phyloP scores from a whole-genome alignment of 345 rosid genomes.

The Lepidium africanum region DNA sequence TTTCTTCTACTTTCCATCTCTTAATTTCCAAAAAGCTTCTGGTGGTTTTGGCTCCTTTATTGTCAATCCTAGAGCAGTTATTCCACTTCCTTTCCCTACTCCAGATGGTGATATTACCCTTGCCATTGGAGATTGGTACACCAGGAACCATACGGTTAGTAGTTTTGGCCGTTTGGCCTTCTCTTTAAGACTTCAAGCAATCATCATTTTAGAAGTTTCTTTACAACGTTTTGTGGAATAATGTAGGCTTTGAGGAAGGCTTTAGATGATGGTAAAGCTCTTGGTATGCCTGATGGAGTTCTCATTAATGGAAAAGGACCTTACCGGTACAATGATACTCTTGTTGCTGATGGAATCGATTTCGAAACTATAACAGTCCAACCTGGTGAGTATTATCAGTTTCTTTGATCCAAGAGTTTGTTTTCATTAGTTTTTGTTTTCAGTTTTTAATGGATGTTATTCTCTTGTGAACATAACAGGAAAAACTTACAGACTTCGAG shows the following conservation, averaged over 20 bases:
- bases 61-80: slow-evolving; percentile 65
- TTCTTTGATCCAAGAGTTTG: not conserved
- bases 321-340: slow-evolving; percentile 74
- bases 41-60: slow-evolving; percentile 91
- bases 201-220: not conserved
- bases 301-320: slow-evolving; percentile 98
- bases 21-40: slow-evolving; percentile 87
- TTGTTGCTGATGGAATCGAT: slow-evolving; percentile 71
- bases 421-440: not conserved
- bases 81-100: slow-evolving; percentile 74
- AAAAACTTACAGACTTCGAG: slow-evolving; percentile 79
- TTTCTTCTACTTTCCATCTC: slow-evolving; percentile 97
- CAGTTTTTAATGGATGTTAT: not conserved
- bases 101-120: slow-evolving; percentile 79
- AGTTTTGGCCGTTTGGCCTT: not conserved
- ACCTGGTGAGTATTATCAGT: slow-evolving; percentile 53
- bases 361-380: slow-evolving; percentile 72
- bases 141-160: slow-evolving; percentile 86
- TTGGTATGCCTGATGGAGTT: slow-evolving; percentile 97
- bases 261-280: slow-evolving; percentile 84
- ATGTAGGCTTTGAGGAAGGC: slow-evolving; percentile 82
- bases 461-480: slow-evolving; percentile 40
- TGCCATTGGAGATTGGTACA: slow-evolving; percentile 94
- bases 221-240: not conserved
- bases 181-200: not conserved